phyloP scores from a whole-genome alignment of 768 basidiomycete genomes.

The Glaciozyma antarctica region DNA sequence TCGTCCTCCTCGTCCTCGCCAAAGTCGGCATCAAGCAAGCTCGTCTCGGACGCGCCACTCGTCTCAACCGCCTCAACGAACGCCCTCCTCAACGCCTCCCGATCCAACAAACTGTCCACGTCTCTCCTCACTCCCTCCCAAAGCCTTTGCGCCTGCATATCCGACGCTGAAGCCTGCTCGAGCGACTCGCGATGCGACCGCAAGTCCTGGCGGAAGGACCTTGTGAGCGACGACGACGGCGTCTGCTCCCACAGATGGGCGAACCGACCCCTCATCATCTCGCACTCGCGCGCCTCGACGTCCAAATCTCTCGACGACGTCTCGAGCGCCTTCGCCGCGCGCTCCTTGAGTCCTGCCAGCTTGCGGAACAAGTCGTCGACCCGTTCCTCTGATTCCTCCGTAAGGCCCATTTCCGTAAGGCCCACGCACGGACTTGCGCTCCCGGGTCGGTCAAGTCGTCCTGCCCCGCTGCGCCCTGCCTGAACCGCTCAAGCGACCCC shows the following conservation, averaged over 20 bases:
- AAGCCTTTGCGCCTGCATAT: conserved; percentile 60
- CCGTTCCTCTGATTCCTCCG: conserved; percentile 55
- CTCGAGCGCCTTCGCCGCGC: conserved; percentile 56
- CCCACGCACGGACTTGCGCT: conserved; percentile 60
- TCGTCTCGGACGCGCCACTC: conserved; percentile 43
- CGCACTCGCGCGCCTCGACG: conserved; percentile 74
- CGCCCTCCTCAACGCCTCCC: conserved; percentile 42
- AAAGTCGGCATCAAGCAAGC: conserved; percentile 64
- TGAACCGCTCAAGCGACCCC: conserved; percentile 57
- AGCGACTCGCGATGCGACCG: conserved; percentile 63
- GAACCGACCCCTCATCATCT: conserved; percentile 62
- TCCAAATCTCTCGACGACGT: conserved; percentile 60
- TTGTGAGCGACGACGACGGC: conserved; percentile 65
- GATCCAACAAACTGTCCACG: conserved; percentile 52
- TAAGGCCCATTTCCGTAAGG: too few relatives aligned
- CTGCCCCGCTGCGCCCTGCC: conserved; percentile 56
- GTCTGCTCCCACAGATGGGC: conserved; percentile 77
- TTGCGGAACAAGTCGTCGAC: conserved; percentile 57
- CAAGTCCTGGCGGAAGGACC: conserved; percentile 63
- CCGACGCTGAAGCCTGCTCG: conserved; percentile 67
- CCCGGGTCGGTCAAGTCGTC: conserved; percentile 35
- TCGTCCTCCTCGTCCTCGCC: conserved; percentile 56
- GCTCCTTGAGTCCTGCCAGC: conserved; percentile 52
- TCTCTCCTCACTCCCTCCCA: conserved; percentile 65
- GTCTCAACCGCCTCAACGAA: conserved; percentile 53